phyloP scores from a whole-genome alignment of 495 filamentous ascomycete species.

The Penicillium paradoxum region DNA sequence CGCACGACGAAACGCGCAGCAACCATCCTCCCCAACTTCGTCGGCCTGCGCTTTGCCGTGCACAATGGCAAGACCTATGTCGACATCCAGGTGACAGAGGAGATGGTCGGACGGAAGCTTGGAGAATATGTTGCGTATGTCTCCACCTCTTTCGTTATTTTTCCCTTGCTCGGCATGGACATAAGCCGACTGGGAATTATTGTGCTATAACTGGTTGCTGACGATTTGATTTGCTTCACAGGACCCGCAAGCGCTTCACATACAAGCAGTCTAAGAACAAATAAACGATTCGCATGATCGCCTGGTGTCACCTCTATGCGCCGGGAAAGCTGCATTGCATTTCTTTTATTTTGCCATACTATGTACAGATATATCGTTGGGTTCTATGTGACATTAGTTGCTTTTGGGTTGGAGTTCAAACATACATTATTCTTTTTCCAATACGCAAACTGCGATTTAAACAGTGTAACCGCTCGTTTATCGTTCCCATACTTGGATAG shows the following conservation, averaged over 20 bases:
- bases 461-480: background rate
- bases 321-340: background rate
- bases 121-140: slow-evolving; percentile 92
- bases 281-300: slow-evolving; percentile 33
- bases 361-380: slow-evolving; percentile 30
- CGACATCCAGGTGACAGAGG: slow-evolving; percentile 85
- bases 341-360: slow-evolving; percentile 18
- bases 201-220: background rate
- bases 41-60: slow-evolving; percentile 86
- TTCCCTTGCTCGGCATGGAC: background rate
- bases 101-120: slow-evolving; percentile 98
- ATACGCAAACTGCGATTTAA: background rate
- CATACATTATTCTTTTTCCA: background rate
- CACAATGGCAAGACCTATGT: slow-evolving; percentile 93
- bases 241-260: slow-evolving; percentile 82
- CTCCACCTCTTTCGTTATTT: background rate
- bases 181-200: background rate
- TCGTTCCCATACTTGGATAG: background rate
- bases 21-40: slow-evolving; percentile 94
- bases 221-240: slow-evolving; percentile 26
- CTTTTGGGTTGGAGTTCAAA: slow-evolving; percentile 26
- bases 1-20: slow-evolving; percentile 83
- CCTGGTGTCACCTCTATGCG: background rate
- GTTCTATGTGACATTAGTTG: slow-evolving; percentile 26
- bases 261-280: slow-evolving; percentile 76